These are phyloP conservation scores for Tetrapisispora nanseiensis DNA, from an alignment of 805 yeast genomes.

Conservation along the genomic window DNA sequence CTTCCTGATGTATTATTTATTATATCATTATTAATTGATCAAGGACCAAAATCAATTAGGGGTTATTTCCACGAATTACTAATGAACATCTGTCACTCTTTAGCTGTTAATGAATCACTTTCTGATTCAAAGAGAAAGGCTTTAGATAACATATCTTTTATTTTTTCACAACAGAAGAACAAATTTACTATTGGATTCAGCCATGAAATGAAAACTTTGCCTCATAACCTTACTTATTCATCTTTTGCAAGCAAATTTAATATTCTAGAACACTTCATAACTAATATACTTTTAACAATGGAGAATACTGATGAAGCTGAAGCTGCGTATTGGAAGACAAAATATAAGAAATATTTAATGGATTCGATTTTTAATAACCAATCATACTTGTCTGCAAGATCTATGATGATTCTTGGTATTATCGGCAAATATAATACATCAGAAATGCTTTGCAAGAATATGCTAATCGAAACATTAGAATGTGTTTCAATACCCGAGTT, in stretches of 20 bases:
- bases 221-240: constrained; percentile 28
- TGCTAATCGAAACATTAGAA: constrained; percentile 26
- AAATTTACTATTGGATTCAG: constrained; percentile 62
- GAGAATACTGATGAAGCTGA: constrained; percentile 37
- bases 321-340: constrained; percentile 46
- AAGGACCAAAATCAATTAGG: constrained; percentile 48
- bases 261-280: constrained; percentile 50
- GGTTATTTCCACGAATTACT: constrained; percentile 48
- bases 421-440: constrained; percentile 54
- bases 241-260: constrained; percentile 33
- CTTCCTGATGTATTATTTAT: constrained; percentile 65
- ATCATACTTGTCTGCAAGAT: constrained; percentile 57
- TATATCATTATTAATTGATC: constrained; percentile 47
- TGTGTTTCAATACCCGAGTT: constrained; percentile 29
- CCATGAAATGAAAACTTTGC: constrained; percentile 37
- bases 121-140: constrained; percentile 31
- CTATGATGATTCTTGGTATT: constrained; percentile 60
- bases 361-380: constrained; percentile 49
- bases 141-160: constrained; percentile 37
- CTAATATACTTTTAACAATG: constrained; percentile 43
- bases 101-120: constrained; percentile 47
- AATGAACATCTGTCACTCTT: constrained; percentile 61
- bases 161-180: constrained; percentile 48
- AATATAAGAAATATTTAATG: constrained; percentile 56
- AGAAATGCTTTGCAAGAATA: constrained; percentile 37